Evolutionary conservation across 208 protist species (phyloP), one percentile per base, ranked within the genome.

Genomic region (Angomonas deanei): DNA sequence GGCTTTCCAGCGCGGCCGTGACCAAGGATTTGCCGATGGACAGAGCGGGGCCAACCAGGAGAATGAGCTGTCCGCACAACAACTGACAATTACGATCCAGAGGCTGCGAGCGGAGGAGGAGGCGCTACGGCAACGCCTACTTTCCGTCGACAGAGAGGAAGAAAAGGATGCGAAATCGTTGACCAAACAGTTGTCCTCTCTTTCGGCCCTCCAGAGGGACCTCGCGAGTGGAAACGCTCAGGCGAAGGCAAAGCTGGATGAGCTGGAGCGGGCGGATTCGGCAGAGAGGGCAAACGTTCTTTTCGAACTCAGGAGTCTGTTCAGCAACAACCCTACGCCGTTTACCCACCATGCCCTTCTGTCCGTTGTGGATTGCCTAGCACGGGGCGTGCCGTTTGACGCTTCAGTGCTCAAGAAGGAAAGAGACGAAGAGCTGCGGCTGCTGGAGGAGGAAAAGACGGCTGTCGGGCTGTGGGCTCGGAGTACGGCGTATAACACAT

Each of bases 1-100:
- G 46, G 68, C 79, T 19, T 84, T 82, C 55, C 73, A 86, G 58
- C 81, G 82, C 21, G 83, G 83, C 1, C 70, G 73, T 27, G 53
- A 73, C 27, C 79, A 86, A 32, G 83, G 83, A 42, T 63, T 76
- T 10, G 76, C 86, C 61, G 83, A 90, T 50, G 83, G 78, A 4
- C 48, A 78, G 33, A 65, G 54, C 10, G 79, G 84, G 26, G 73
- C 69, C 10, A 61, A 76, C 0, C 65, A 79, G 39, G 84, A 86
- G 47, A 61, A 64, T 17, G 80, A 87, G 53, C 57, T 68, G 30
- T 72, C 65, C 27, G 76, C 68, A 11, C 84, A 86, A 48, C 68
- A 82, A 28, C 57, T 86, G 56, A 76, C 69, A 19, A 58, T 86
- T n/a, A 74, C 64, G 42, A 56, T 74, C 32, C 71, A 81, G 52